Percentiles rank a stretch among this genome's conserved stretches.
phyloP scores from a whole-genome alignment of 1,284 basidiomycete genomes.

The Hymenochaete sp. region DNA sequence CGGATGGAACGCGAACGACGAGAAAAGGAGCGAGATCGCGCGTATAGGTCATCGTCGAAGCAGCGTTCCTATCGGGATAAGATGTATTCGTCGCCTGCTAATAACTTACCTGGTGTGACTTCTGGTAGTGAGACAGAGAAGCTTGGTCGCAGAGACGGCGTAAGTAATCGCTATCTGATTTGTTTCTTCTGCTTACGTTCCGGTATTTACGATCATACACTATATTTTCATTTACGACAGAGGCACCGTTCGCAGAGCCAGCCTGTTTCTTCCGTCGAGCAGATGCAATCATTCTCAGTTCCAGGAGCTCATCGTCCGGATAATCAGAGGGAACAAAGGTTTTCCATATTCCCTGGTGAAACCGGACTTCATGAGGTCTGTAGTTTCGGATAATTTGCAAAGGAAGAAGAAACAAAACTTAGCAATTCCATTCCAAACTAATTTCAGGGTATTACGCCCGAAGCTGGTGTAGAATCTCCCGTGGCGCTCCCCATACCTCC shows the following conservation, averaged over 20 bases:
- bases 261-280: not conserved
- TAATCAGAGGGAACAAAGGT: not conserved
- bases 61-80: conserved; percentile 15
- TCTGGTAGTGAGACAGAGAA: conserved; percentile 16
- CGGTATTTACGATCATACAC: not conserved
- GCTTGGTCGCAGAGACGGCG: conserved; percentile 6
- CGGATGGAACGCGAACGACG: conserved; percentile 8
- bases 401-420: too few relatives aligned
- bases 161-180: conserved; percentile 7
- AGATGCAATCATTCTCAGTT: not conserved
- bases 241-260: conserved; percentile 7
- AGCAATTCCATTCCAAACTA: too few relatives aligned
- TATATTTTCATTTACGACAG: not conserved
- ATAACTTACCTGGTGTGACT: conserved; percentile 1
- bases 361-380: too few relatives aligned
- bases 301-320: not conserved
- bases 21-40: conserved; percentile 8
- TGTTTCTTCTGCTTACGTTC: not conserved
- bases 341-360: too few relatives aligned
- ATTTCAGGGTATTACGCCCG: too few relatives aligned
- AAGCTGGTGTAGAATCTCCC: not conserved
- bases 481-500: conserved; percentile 2
- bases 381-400: too few relatives aligned
- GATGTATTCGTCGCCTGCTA: conserved; percentile 4
- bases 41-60: not conserved